Evolutionary conservation across 2,329 filamentous ascomycete genomes (phyloP), one percentile per base, ranked within the genome.

Genomic region (Claviceps arundinis): DNA sequence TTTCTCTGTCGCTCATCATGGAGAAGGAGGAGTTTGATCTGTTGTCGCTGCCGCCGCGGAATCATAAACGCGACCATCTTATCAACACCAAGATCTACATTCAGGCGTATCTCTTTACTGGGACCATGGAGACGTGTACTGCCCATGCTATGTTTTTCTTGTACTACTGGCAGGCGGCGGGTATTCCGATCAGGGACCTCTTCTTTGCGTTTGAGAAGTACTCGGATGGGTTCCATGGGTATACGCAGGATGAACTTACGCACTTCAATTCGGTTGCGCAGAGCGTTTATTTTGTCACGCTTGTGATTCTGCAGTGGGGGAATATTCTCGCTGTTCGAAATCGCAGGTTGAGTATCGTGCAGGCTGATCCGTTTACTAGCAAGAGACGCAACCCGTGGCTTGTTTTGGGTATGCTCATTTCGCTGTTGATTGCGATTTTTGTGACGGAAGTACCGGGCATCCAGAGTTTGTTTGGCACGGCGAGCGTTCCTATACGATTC

Each of bases 1-100:
- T 75, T 2, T 73, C 72, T 0, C 61, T 77, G 0, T 72, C 73
- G 0, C 62, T 78, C 2, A 76, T 77, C 54, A 77, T 77, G 74
- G 75, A 78, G 50, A 74, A 75, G 57, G 73, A 76, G 49, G 75
- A 78, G 50, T 77, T 75, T 51, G 74, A 78, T 50, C 67, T 78
- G 0, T 64, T 78, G 17, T 70, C 67, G 3, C 65, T 76, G 0
- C 73, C 73, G 2, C 75, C 75, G 0, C 72, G 75, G 9, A 70
- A 76, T 56, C 70, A 71, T 54, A 71, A 68, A 53, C 67, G 67
- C 16, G 73, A 77, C 54, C 75, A 77, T 46, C 66, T 78, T 5
- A 77, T 77, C 65, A 77, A 70, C 59, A 50, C 68, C 48, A 72
- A 71, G 59, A 74, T 78, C 47, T 77, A 76, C 58, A 65, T 62